Conservation (phyloP, 2,329 filamentous ascomycete species). For the Exophiala mesophila region DNA sequence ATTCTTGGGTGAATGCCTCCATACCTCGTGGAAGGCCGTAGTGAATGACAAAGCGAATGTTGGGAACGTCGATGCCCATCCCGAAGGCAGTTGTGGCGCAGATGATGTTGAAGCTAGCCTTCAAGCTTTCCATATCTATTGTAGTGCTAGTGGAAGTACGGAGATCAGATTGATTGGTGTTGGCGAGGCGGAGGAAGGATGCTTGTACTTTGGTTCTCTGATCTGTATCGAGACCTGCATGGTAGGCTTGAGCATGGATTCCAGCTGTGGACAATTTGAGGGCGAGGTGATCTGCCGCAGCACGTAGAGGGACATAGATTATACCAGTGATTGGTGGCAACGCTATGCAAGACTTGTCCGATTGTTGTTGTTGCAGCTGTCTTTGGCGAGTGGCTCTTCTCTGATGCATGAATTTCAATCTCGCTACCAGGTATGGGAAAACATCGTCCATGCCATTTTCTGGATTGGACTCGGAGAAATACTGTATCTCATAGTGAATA, state of each 20-base stretch:
- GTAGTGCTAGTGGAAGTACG: conserved; percentile 17
- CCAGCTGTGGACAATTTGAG: conserved; percentile 30
- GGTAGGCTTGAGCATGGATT: conserved; percentile 44
- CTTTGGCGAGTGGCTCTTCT: conserved; percentile 57
- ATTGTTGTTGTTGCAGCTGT: conserved; percentile 30
- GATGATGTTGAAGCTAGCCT: conserved; percentile 76
- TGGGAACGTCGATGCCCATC: conserved; percentile 95
- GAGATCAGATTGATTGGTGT: conserved; percentile 20
- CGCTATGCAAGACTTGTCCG: conserved; percentile 10
- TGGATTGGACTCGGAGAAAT: conserved; percentile 33
- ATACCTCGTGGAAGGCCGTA: conserved; percentile 93
- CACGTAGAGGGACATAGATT: conserved; percentile 42
- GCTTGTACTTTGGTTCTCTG: conserved; percentile 56
- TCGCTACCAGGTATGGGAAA: conserved; percentile 67
- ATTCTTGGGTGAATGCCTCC: conserved; percentile 95
- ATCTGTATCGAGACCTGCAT: conserved; percentile 64
- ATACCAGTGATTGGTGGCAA: conserved; percentile 42
- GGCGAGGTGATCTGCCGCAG: conserved; percentile 39
- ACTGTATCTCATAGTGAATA: conserved; percentile 84
- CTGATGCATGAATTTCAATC: conserved; percentile 68
- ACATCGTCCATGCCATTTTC: conserved; percentile 63
- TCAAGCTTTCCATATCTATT: background rate
- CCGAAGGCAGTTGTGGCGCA: conserved; percentile 95
- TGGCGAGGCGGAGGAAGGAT: conserved; percentile 20
- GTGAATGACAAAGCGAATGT: conserved; percentile 90